Evolutionary conservation across 352 stramenopile genomes (phyloP), one percentile per base, ranked within the genome.

Genomic region (Peronospora farinosa): DNA sequence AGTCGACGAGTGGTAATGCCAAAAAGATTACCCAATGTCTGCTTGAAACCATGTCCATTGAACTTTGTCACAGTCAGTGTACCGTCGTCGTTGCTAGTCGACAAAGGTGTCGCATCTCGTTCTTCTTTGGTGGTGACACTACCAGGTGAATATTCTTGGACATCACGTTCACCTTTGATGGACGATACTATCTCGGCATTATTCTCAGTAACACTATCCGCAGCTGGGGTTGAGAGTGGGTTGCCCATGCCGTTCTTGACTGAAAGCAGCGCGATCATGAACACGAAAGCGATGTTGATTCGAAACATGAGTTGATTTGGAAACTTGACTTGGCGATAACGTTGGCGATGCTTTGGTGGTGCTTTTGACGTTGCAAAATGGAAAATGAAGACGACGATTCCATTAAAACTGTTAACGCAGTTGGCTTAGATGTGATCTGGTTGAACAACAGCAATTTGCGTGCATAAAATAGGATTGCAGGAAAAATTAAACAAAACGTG

Each of bases 41-140:
- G 30, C 23, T 43, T n/a, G 21, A 62, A 28, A 9, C 54, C 47
- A 37, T 57, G 56, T 31, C 56, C 56, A 33, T 55, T 51, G 31
- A 57, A 62, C 19, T 47, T 62, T 1, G 47, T 51, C 10, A n/a
- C n/a, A n/a, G n/a, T n/a, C n/a, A n/a, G n/a, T n/a, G n/a, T n/a
- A n/a, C n/a, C n/a, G n/a, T n/a, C n/a, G n/a, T n/a, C n/a, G n/a
- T n/a, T n/a, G n/a, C n/a, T n/a, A n/a, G n/a, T n/a, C n/a, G n/a
- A n/a, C n/a, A n/a, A n/a, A n/a, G n/a, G n/a, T n/a, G 16, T 40
- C 23, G 9, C 25, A n/a, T 36, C 0, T 9, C 46, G 46, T 12
- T 60, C 53, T 38, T 54, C 51, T 35, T 61, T 25, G 12, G 25
- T 27, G 23, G 23, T 5, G 23, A 27, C 23, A 27, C 23, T 27